phyloP scores from a whole-genome alignment of 2,329 filamentous ascomycete genomes.

The Talaromyces sp. region DNA sequence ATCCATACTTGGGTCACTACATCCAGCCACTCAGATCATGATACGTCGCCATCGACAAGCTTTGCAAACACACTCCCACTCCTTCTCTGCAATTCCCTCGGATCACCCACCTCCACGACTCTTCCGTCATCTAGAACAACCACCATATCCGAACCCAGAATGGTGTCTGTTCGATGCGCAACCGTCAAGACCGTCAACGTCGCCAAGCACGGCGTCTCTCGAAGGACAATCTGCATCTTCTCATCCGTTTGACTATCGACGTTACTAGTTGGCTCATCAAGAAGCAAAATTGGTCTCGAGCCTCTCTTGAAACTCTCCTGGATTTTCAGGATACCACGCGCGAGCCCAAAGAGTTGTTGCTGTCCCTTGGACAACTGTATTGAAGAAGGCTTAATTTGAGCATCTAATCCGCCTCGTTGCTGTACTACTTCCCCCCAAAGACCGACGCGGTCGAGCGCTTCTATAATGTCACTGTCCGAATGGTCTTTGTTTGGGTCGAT shows the following conservation, averaged over 20 bases:
- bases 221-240: constrained; percentile 54
- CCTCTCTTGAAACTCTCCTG: constrained; percentile 21
- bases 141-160: constrained; percentile 37
- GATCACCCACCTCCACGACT: constrained; percentile 34
- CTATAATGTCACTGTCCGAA: constrained; percentile 34
- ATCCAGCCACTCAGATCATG: background rate
- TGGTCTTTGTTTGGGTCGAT: constrained; percentile 34
- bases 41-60: background rate
- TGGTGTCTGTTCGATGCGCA: constrained; percentile 52
- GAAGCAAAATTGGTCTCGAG: constrained; percentile 36
- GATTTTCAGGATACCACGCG: constrained; percentile 51
- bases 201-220: constrained; percentile 45
- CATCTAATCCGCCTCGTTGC: constrained; percentile 38
- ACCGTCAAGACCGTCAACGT: constrained; percentile 58
- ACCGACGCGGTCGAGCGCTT: constrained; percentile 36
- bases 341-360: constrained; percentile 61
- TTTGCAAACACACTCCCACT: background rate
- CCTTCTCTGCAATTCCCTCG: constrained; percentile 20
- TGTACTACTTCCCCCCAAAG: constrained; percentile 33
- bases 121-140: constrained; percentile 34
- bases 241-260: constrained; percentile 48
- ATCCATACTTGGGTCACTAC: background rate
- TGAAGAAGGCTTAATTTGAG: constrained; percentile 47
- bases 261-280: constrained; percentile 43
- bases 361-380: constrained; percentile 52